Conservation (phyloP, 495 filamentous ascomycete species). For the Penicillium steckii region DNA sequence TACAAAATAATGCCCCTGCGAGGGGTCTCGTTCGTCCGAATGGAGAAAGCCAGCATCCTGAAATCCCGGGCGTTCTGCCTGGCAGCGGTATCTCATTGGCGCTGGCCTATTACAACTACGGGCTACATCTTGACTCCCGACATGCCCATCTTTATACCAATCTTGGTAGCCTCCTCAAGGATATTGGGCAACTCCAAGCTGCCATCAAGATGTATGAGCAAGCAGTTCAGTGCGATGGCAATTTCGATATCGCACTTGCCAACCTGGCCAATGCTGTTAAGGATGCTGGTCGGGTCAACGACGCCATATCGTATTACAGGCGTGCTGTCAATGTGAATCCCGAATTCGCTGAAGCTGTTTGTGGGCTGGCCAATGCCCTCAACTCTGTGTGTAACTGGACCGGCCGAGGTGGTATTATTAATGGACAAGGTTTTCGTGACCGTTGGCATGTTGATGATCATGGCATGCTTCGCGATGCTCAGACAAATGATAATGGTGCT, state of each 20-base stretch:
- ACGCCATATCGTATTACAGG: slow-evolving; percentile 90
- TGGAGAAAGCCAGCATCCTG: slow-evolving; percentile 41
- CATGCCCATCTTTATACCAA: slow-evolving; percentile 99
- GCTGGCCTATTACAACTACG: slow-evolving; percentile 93
- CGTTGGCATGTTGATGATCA: slow-evolving; percentile 93
- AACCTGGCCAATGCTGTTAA: slow-evolving; percentile 98
- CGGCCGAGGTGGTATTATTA: slow-evolving; percentile 81
- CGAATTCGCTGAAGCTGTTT: slow-evolving; percentile 96
- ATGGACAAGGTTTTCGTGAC: slow-evolving; percentile 70
- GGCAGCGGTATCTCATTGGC: slow-evolving; percentile 88
- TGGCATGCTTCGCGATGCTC: slow-evolving; percentile 79
- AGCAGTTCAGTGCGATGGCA: slow-evolving; percentile 84
- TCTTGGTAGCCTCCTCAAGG: slow-evolving; percentile 90
- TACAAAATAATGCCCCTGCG: slow-evolving; percentile 71
- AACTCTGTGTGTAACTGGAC: slow-evolving; percentile 97
- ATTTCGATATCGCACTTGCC: slow-evolving; percentile 94
- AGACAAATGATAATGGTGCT: slow-evolving; percentile 53
- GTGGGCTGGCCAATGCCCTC: slow-evolving; percentile 90
- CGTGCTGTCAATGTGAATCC: slow-evolving; percentile 88
- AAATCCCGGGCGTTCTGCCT: slow-evolving; percentile 76
- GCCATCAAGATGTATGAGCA: slow-evolving; percentile 98
- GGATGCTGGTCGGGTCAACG: slow-evolving; percentile 87
- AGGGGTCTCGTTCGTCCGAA: slow-evolving; percentile 33
- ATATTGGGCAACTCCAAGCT: slow-evolving; percentile 87
- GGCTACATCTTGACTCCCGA: slow-evolving; percentile 73